A percentile compares a stretch with the other conserved stretches of the same genome.
Evolutionary conservation across 768 basidiomycete genomes (phyloP).

Genomic region (Tricholomella constricta): DNA sequence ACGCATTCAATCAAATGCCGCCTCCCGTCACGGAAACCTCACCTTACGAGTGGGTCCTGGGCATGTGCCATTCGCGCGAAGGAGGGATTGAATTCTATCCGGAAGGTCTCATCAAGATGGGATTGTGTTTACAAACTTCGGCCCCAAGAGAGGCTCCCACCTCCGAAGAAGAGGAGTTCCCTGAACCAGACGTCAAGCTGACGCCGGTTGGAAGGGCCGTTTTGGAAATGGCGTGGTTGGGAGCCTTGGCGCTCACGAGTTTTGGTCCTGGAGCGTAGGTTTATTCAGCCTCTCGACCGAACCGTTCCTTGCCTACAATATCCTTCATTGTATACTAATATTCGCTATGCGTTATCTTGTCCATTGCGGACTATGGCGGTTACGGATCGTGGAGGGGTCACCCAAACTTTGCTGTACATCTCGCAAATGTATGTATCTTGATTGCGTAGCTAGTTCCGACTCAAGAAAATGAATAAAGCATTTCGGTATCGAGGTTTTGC

Average conservation of each 20-base stretch:
- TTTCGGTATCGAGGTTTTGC: too few species aligned
- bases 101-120: slow-evolving; percentile 76
- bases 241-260: slow-evolving; percentile 53
- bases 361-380: background rate
- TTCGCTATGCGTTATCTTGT: slow-evolving; percentile 1
- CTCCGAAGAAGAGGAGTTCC: slow-evolving; percentile 42
- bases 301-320: too few species aligned
- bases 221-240: slow-evolving; percentile 58
- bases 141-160: slow-evolving; percentile 27
- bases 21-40: slow-evolving; percentile 37
- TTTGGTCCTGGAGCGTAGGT: slow-evolving; percentile 36
- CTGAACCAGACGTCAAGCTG: slow-evolving; percentile 45
- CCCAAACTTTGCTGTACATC: background rate
- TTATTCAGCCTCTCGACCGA: too few species aligned
- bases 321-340: background rate
- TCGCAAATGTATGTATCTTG: slow-evolving; percentile 1
- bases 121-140: slow-evolving; percentile 51
- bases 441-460: background rate
- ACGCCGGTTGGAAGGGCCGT: slow-evolving; percentile 57
- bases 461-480: background rate
- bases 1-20: slow-evolving; percentile 51
- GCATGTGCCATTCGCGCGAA: slow-evolving; percentile 61
- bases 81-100: slow-evolving; percentile 77
- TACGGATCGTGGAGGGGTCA: background rate
- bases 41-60: slow-evolving; percentile 52